These are phyloP conservation scores for Chaetothyriales sp. DNA, from an alignment of 2,329 filamentous ascomycete species.

Conservation along the genomic window DNA sequence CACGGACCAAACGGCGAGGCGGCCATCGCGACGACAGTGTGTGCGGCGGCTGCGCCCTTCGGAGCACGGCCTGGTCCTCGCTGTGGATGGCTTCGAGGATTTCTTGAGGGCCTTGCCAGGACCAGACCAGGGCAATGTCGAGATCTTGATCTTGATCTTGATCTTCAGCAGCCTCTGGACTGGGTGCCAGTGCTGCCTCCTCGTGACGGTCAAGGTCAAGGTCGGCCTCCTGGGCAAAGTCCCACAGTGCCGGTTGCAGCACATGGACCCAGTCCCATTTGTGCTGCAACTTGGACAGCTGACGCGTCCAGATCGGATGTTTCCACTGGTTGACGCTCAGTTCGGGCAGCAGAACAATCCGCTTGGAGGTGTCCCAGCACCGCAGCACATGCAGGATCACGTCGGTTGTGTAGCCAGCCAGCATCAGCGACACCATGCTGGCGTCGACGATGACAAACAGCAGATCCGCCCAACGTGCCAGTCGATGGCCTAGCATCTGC, in stretches of 20 bases:
- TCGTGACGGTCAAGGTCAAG: slow-evolving; percentile 32
- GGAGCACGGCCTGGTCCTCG: slow-evolving; percentile 13
- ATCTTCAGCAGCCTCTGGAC: slow-evolving; percentile 22
- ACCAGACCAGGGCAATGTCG: slow-evolving; percentile 19
- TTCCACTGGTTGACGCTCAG: slow-evolving; percentile 87
- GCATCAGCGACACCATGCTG: slow-evolving; percentile 72
- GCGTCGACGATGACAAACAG: slow-evolving; percentile 75
- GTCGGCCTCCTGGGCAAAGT: slow-evolving; percentile 47
- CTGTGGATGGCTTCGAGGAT: slow-evolving; percentile 14
- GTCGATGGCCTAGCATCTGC: slow-evolving; percentile 29
- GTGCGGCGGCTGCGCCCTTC: slow-evolving; percentile 4
- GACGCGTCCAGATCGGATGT: slow-evolving; percentile 74
- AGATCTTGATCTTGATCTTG: slow-evolving; percentile 7
- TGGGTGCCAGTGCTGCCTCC: slow-evolving; percentile 36
- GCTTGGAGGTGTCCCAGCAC: slow-evolving; percentile 76
- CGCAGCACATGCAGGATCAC: slow-evolving; percentile 66
- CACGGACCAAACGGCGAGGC: slow-evolving; percentile 26
- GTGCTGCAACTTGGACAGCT: slow-evolving; percentile 64
- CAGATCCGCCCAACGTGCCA: slow-evolving; percentile 78
- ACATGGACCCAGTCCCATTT: slow-evolving; percentile 82
- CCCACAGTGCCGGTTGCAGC: slow-evolving; percentile 68
- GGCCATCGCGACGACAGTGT: slow-evolving; percentile 1
- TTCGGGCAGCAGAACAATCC: slow-evolving; percentile 67
- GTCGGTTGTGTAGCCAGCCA: slow-evolving; percentile 67
- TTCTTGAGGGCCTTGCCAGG: slow-evolving; percentile 18